Percentiles rank a stretch among this genome's conserved stretches.
phyloP scores from a whole-genome alignment of 2,329 filamentous ascomycete genomes.

The Pyrenophora tritici-repentis region DNA sequence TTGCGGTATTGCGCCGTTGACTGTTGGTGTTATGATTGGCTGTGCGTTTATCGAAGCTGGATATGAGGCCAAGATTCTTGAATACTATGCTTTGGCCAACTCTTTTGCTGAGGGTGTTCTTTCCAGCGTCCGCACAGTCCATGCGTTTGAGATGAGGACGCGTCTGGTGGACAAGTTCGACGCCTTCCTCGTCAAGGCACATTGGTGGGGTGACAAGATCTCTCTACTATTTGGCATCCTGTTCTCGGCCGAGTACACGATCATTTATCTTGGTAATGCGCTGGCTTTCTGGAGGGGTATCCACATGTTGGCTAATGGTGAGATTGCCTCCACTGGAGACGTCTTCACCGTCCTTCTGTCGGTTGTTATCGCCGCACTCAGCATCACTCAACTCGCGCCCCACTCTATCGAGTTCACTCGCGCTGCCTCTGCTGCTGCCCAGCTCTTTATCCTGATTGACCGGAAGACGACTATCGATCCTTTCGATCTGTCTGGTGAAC shows the following conservation, averaged over 20 bases:
- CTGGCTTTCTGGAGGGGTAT: conserved; percentile 69
- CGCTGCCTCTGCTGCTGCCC: conserved; percentile 18
- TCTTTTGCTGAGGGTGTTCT: conserved; percentile 16
- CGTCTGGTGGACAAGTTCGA: conserved; percentile 64
- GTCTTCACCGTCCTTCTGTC: conserved; percentile 77
- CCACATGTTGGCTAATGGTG: conserved; percentile 19
- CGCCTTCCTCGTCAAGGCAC: conserved; percentile 54
- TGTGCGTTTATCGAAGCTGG: conserved; percentile 21
- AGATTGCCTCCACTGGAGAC: conserved; percentile 62
- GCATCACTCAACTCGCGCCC: conserved; percentile 13
- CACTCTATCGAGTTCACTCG: conserved; percentile 19
- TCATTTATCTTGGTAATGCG: conserved; percentile 67
- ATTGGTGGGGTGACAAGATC: conserved; percentile 61
- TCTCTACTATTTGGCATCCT: conserved; percentile 60
- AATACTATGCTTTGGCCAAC: conserved; percentile 3
- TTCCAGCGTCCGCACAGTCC: conserved; percentile 48
- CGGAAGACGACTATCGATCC: conserved; percentile 14
- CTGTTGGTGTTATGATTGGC: conserved; percentile 40
- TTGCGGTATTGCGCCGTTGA: not conserved
- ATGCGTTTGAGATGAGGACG: conserved; percentile 63
- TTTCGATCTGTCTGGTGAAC: conserved; percentile 12
- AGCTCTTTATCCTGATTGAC: conserved; percentile 21
- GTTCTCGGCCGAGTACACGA: conserved; percentile 66
- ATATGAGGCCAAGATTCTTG: conserved; percentile 5
- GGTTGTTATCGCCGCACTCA: conserved; percentile 81